A percentile compares a stretch with the other conserved stretches of the same genome.
These are phyloP conservation scores for Curvularia eragrostidis DNA, from an alignment of 2,329 filamentous ascomycete genomes.

Conservation along the genomic window DNA sequence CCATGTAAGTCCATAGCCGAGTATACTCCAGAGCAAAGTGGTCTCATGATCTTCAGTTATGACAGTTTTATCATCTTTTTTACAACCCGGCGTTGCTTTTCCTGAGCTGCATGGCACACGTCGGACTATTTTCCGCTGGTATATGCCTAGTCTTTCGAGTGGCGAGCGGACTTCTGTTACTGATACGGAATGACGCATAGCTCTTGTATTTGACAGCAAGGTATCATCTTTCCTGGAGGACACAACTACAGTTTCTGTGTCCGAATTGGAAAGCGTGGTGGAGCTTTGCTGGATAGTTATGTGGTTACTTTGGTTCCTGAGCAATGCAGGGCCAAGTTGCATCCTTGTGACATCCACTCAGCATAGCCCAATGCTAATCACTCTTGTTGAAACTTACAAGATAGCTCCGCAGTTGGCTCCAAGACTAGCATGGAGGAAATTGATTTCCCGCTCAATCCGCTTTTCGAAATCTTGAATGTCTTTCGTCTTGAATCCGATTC, in stretches of 20 bases:
- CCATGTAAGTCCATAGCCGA: not conserved
- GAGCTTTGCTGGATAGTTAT: not conserved
- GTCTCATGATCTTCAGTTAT: not conserved
- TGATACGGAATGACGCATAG: not conserved
- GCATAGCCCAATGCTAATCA: not conserved
- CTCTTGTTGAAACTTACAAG: constrained; percentile 10
- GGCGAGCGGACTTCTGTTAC: not conserved
- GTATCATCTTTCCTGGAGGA: not conserved
- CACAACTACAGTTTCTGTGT: not conserved
- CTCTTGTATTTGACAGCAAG: not conserved
- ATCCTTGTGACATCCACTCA: not conserved
- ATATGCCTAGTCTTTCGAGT: not conserved
- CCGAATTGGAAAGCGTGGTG: not conserved
- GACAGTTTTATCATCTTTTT: not conserved
- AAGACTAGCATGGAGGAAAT: constrained; percentile 11
- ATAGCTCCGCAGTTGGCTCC: constrained; percentile 14
- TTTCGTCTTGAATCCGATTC: constrained; percentile 17
- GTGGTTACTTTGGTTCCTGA: not conserved
- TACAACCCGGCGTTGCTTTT: not conserved
- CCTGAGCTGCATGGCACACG: not conserved
- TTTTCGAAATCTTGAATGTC: constrained; percentile 16
- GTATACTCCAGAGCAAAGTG: not conserved
- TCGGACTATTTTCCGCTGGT: not conserved
- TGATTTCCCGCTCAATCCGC: constrained; percentile 16
- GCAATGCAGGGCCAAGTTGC: constrained; percentile 1